These are phyloP conservation scores for Cichorium intybus DNA, from an alignment of 140 eudicot species.

Conservation along the genomic window DNA sequence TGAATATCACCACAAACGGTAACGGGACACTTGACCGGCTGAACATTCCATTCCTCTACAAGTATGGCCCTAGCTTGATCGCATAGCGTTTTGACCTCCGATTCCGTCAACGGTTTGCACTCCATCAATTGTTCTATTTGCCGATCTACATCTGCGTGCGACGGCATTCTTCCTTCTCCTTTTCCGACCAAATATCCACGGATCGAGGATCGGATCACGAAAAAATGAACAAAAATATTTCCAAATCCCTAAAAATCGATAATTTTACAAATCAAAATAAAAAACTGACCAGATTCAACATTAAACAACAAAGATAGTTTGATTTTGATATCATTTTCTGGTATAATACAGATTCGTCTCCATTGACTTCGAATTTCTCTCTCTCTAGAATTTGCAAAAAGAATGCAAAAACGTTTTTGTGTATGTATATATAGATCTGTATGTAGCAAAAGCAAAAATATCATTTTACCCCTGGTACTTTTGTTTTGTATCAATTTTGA, in stretches of 20 bases:
- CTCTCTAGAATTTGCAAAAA: slow-evolving; percentile 24
- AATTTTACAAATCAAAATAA: background rate
- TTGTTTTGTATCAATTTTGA: background rate
- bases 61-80: slow-evolving; percentile 63
- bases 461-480: slow-evolving; percentile 4
- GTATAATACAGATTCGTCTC: slow-evolving; percentile 25
- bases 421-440: slow-evolving; percentile 21
- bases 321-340: slow-evolving; percentile 14
- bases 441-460: background rate
- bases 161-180: slow-evolving; percentile 45
- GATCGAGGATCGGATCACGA: slow-evolving; percentile 24
- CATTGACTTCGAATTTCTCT: slow-evolving; percentile 32
- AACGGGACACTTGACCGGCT: slow-evolving; percentile 80
- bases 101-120: slow-evolving; percentile 77
- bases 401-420: background rate
- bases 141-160: slow-evolving; percentile 74
- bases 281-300: slow-evolving; percentile 9
- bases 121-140: slow-evolving; percentile 92
- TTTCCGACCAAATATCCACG: slow-evolving; percentile 13
- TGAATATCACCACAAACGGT: slow-evolving; percentile 83
- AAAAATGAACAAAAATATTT: background rate
- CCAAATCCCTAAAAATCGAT: slow-evolving; percentile 15
- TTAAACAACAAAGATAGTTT: slow-evolving; percentile 9
- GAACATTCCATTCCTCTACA: slow-evolving; percentile 85
- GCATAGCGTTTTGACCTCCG: slow-evolving; percentile 62